Conservation (phyloP, 257 asterid genomes). For the Vinca minor region DNA sequence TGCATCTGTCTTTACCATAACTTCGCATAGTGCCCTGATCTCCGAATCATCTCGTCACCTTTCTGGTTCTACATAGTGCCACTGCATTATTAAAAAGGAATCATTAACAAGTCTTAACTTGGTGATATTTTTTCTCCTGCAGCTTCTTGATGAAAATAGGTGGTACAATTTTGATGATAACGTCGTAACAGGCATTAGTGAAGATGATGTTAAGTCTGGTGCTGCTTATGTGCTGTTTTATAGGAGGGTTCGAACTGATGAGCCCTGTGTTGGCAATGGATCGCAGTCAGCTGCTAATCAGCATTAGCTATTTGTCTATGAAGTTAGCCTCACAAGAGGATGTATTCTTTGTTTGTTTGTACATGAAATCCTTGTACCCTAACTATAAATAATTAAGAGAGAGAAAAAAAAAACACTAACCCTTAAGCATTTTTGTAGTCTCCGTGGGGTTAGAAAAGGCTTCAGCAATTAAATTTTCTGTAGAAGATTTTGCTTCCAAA, state of each 20-base stretch:
- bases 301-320: slow-evolving; percentile 20
- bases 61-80: neutral
- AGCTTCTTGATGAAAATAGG: slow-evolving; percentile 87
- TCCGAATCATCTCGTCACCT: too few relatives aligned
- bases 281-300: slow-evolving; percentile 31
- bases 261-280: slow-evolving; percentile 51
- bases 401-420: neutral
- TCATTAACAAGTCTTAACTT: neutral
- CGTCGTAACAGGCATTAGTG: slow-evolving; percentile 72
- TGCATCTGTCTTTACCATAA: neutral
- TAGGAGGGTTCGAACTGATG: slow-evolving; percentile 63
- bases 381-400: too few relatives aligned
- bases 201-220: slow-evolving; percentile 85
- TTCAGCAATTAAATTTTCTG: too few relatives aligned
- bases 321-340: slow-evolving; percentile 4
- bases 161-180: slow-evolving; percentile 97
- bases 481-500: too few relatives aligned
- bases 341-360: slow-evolving; percentile 7
- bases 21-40: neutral
- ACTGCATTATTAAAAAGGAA: neutral
- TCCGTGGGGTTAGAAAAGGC: slow-evolving; percentile 14
- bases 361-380: slow-evolving; percentile 6
- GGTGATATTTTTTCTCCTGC: slow-evolving; percentile 17
- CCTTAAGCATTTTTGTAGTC: slow-evolving; percentile 15
- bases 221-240: slow-evolving; percentile 95